Evolutionary conservation across 2,329 filamentous ascomycete genomes (phyloP).

Genomic region (Penicillium sumatraense): DNA sequence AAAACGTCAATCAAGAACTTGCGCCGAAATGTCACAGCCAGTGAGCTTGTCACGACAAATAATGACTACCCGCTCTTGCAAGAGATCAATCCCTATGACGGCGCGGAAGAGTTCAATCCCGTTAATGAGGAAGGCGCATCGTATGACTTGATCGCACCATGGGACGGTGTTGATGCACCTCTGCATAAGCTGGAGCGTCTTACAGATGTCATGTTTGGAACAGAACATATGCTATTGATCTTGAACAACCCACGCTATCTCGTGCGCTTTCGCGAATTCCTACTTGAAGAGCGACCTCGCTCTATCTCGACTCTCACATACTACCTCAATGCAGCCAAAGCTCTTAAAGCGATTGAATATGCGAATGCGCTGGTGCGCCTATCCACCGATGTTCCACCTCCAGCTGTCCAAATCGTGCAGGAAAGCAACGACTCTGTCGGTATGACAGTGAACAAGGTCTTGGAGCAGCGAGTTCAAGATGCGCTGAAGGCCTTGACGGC

Average conservation of each 20-base stretch:
- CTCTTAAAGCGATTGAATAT: conserved; percentile 71
- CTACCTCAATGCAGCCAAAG: conserved; percentile 73
- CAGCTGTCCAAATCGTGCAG: conserved; percentile 60
- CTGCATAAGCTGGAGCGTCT: conserved; percentile 64
- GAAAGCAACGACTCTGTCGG: conserved; percentile 59
- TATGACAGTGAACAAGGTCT: conserved; percentile 60
- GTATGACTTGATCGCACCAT: conserved; percentile 42
- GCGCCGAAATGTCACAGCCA: conserved; percentile 30
- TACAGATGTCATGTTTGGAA: conserved; percentile 68
- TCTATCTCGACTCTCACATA: conserved; percentile 71
- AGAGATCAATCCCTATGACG: conserved; percentile 30
- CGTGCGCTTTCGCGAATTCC: conserved; percentile 69
- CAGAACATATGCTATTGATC: conserved; percentile 67
- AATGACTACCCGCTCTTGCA: conserved; percentile 28
- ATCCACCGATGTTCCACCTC: conserved; percentile 56
- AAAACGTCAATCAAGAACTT: conserved; percentile 32
- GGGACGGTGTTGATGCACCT: conserved; percentile 31
- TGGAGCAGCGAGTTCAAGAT: conserved; percentile 67
- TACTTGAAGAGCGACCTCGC: conserved; percentile 62
- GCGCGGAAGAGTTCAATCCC: conserved; percentile 32
- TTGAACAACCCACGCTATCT: conserved; percentile 67
- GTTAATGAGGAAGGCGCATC: conserved; percentile 38
- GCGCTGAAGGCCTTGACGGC: conserved; percentile 68
- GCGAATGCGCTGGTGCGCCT: conserved; percentile 70
- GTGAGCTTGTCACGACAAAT: conserved; percentile 21